A percentile compares a stretch with the other conserved stretches of the same genome.
Evolutionary conservation across 495 filamentous ascomycete species (phyloP).

Genomic region (Letharia lupina): DNA sequence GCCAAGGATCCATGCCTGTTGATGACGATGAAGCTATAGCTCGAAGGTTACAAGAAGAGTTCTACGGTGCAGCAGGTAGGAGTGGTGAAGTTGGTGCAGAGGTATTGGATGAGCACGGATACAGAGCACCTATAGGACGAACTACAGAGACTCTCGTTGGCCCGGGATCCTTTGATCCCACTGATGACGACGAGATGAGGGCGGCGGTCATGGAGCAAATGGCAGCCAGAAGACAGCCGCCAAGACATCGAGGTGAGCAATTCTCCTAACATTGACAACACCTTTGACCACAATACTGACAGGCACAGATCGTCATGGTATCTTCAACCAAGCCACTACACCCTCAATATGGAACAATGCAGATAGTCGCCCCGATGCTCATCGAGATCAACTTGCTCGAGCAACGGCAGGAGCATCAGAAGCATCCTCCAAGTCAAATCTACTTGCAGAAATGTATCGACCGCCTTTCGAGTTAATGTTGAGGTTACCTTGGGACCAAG

Average conservation of each 20-base stretch:
- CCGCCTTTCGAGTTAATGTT: conserved; percentile 85
- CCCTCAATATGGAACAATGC: conserved; percentile 67
- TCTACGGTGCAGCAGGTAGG: conserved; percentile 55
- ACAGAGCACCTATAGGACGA: conserved; percentile 84
- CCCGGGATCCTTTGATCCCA: conserved; percentile 46
- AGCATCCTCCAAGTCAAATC: conserved; percentile 55
- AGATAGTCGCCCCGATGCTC: conserved; percentile 33
- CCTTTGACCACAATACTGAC: conserved; percentile 17
- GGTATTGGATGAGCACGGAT: conserved; percentile 47
- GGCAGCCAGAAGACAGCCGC: conserved; percentile 41
- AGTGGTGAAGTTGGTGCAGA: conserved; percentile 24
- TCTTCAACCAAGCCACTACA: conserved; percentile 71
- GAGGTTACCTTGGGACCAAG: conserved; percentile 64
- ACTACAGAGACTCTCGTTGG: conserved; percentile 88
- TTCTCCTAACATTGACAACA: not conserved
- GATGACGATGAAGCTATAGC: conserved; percentile 96
- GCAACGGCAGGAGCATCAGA: conserved; percentile 70
- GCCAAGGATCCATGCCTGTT: conserved; percentile 8
- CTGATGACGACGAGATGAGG: conserved; percentile 51
- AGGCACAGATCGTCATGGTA: conserved; percentile 51
- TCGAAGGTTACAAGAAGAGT: conserved; percentile 79
- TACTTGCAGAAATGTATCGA: conserved; percentile 82
- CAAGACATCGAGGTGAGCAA: conserved; percentile 36
- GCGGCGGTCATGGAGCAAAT: conserved; percentile 60
- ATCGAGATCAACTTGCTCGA: conserved; percentile 45